Evolutionary conservation across 225 moss, liverwort and hornwort species (phyloP).

Genomic region (Thuidium tamariscinum): DNA sequence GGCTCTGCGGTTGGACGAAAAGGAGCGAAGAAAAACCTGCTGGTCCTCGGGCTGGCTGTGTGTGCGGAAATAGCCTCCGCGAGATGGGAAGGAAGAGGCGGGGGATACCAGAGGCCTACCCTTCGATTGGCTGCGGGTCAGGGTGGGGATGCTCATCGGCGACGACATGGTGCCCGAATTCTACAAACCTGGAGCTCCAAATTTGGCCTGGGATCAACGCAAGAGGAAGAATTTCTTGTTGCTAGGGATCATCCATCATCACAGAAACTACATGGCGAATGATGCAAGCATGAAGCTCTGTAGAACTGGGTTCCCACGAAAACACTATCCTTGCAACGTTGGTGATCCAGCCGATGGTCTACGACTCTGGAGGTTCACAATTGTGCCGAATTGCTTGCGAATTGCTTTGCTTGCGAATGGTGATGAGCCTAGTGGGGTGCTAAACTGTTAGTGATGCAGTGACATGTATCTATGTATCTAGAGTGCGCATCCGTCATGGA

Average conservation of each 20-base stretch:
- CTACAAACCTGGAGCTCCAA: neutral
- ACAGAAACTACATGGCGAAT: neutral
- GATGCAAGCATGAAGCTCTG: neutral
- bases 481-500: neutral
- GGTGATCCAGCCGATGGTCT: neutral
- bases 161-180: constrained; percentile 7
- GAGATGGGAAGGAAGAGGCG: constrained; percentile 33
- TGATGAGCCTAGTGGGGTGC: neutral
- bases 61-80: constrained; percentile 32
- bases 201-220: neutral
- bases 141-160: constrained; percentile 24
- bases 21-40: neutral
- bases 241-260: neutral
- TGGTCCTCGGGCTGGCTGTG: constrained; percentile 33
- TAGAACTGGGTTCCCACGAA: neutral
- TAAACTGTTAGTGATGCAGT: neutral
- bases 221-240: neutral
- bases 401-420: neutral
- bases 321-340: neutral
- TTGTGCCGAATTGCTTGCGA: neutral
- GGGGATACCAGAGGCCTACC: constrained; percentile 7
- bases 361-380: neutral
- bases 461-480: neutral
- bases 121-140: constrained; percentile 9
- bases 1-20: constrained; percentile 1